Evolutionary conservation across 345 rosid species (phyloP).

Genomic region (Gossypium turneri): DNA sequence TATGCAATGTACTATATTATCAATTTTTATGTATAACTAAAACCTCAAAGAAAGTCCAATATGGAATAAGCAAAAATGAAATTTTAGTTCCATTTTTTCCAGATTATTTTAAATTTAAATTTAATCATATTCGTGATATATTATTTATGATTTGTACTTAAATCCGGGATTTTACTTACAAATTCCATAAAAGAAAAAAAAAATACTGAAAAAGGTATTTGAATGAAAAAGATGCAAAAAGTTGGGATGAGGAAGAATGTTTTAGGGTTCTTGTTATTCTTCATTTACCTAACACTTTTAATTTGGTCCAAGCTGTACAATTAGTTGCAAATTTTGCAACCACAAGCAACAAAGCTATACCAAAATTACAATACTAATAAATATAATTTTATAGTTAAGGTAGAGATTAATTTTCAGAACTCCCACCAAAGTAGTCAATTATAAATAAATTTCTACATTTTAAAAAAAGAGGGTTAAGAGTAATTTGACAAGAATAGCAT

Average conservation of each 20-base stretch:
- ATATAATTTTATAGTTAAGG: no score
- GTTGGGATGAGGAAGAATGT: not conserved
- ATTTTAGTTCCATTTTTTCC: no score
- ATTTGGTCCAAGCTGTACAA: not conserved
- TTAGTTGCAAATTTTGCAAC: slow-evolving; percentile 3
- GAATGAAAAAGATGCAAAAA: not conserved
- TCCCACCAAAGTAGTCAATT: not conserved
- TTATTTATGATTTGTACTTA: no score
- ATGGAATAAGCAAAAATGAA: no score
- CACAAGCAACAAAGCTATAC: not conserved
- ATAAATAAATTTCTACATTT: not conserved
- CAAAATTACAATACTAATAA: not conserved
- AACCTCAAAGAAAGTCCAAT: no score
- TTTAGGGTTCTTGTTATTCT: not conserved
- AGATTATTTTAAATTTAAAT: no score
- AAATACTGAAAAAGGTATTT: not conserved
- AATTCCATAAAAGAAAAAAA: not conserved
- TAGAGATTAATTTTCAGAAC: not conserved
- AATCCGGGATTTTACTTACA: no score
- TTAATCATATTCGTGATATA: no score
- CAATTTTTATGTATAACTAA: no score
- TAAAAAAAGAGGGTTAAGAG: not conserved
- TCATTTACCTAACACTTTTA: slow-evolving; percentile 1
- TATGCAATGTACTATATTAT: no score
- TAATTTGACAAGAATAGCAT: not conserved